Evolutionary conservation across 2,329 filamentous ascomycete species (phyloP).

Genomic region (Aspergillus thermomutatus): DNA sequence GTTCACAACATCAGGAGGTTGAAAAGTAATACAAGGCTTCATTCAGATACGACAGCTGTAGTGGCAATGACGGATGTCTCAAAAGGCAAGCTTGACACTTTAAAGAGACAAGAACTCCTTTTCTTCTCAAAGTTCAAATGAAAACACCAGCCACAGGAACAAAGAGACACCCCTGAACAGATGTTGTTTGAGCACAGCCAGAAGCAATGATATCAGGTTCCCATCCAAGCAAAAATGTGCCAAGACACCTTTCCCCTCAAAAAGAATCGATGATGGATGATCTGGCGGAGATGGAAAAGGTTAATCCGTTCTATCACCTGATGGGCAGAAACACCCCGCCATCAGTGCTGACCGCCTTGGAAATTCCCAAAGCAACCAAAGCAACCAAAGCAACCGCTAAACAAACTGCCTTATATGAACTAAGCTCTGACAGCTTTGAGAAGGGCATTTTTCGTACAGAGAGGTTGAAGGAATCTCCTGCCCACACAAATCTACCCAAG

Average conservation of each 20-base stretch:
- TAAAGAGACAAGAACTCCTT: neutral
- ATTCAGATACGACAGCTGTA: slow-evolving; percentile 7
- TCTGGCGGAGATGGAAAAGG: slow-evolving; percentile 18
- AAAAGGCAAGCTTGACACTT: neutral
- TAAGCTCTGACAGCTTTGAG: slow-evolving; percentile 17
- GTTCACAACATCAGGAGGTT: slow-evolving; percentile 9
- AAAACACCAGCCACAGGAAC: slow-evolving; percentile 1
- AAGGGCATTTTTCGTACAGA: slow-evolving; percentile 3
- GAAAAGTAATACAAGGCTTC: slow-evolving; percentile 8
- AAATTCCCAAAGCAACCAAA: slow-evolving; percentile 12
- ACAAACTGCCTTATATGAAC: slow-evolving; percentile 33
- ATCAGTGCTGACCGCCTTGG: slow-evolving; percentile 24
- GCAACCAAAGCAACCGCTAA: slow-evolving; percentile 28
- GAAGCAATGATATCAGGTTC: slow-evolving; percentile 9
- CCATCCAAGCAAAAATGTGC: slow-evolving; percentile 15
- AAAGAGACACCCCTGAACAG: neutral
- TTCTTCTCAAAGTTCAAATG: neutral
- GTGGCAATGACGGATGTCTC: neutral
- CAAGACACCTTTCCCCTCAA: slow-evolving; percentile 20
- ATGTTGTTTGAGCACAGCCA: slow-evolving; percentile 5
- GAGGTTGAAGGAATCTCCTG: neutral
- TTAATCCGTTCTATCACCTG: slow-evolving; percentile 23
- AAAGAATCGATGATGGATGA: slow-evolving; percentile 19
- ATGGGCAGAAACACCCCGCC: slow-evolving; percentile 24
- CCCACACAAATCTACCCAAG: neutral